These are phyloP conservation scores for Bassia scoparia DNA, from an alignment of 148 eudicot genomes.

Conservation along the genomic window DNA sequence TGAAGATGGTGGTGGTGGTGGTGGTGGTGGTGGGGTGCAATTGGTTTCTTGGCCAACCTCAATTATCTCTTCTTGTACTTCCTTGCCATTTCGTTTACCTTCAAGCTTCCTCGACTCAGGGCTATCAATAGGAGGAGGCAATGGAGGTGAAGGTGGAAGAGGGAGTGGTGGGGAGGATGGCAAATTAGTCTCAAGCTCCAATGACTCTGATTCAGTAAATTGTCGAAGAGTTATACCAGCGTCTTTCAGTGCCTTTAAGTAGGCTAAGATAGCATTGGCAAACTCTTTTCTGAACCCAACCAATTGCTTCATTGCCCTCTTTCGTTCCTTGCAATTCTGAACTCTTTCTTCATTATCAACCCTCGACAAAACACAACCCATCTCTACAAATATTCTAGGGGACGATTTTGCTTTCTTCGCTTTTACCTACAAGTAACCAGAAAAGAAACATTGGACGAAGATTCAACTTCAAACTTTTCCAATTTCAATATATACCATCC, in stretches of 20 bases:
- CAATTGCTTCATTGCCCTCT: constrained; percentile 56
- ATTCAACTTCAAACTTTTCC: background rate
- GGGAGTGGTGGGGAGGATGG: constrained; percentile 67
- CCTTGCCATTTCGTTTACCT: constrained; percentile 16
- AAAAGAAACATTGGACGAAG: background rate
- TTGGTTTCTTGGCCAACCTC: constrained; percentile 40
- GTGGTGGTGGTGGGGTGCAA: constrained; percentile 55
- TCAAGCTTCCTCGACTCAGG: constrained; percentile 46
- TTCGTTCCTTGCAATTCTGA: constrained; percentile 63
- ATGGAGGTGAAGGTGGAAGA: constrained; percentile 78
- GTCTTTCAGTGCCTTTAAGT: constrained; percentile 66
- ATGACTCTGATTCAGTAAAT: constrained; percentile 64
- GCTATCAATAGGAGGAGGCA: constrained; percentile 60
- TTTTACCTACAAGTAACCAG: background rate
- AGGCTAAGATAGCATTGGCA: constrained; percentile 57
- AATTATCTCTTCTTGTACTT: constrained; percentile 45
- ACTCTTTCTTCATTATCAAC: constrained; percentile 70
- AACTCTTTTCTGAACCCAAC: constrained; percentile 57
- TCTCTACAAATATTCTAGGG: constrained; percentile 14
- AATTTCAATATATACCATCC: background rate
- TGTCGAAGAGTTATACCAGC: constrained; percentile 77
- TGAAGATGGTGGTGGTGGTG: constrained; percentile 59
- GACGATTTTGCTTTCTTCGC: background rate
- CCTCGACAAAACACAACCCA: constrained; percentile 71
- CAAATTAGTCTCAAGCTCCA: constrained; percentile 48